Base-by-base conservation (phyloP, 1,139 yeast genomes). In the Magnusiomyces tetraspermus region DNA sequence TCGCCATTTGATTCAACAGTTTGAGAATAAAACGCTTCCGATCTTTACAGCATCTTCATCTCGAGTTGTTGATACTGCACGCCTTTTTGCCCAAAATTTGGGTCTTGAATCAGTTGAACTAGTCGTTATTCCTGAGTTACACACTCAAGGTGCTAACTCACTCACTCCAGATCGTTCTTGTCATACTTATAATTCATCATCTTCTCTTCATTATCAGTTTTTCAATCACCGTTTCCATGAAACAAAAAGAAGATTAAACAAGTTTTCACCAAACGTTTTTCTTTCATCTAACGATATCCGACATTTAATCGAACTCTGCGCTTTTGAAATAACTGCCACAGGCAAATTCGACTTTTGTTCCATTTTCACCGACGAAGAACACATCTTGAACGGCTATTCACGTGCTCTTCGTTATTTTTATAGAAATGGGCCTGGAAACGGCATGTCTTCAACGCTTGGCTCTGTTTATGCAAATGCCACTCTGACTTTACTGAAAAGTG, bases 341-440 rank as follows among this genome's bases (percentile, higher is more conserved):
- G 83, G 83, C 2, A 56, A 66, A 28, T 73, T 81, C 3, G 71
- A 73, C 13, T 72, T 79, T 55, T 77, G 84, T 63, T 69, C 71
- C 41, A 67, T 78, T n/a, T 75, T 80, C 67, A 74, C 78, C 51
- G 68, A 70, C 49, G 76, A 76, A 47, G 83, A 80, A 55, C 74
- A 71, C 61, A 65, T 75, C 24, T 67, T 70, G 23, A 67, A 71
- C 55, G 73, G 76, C 24, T 79, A 79, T 63, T 61, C 65, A 30
- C 66, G 67, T 22, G 82, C 78, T 54, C 64, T 78, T 31, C 58
- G 62, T 42, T 73, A 71, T 60, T 75, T 75, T 62, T 79, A 79
- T 67, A 60, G 69, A 53, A 68, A 72, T 46, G 82, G 83, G 15
- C 78, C 80, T 1, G 80, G 80, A 3, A 69, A 76, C 63, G 71